phyloP scores from a whole-genome alignment of 805 yeast species.

The Monosporozyma yasuniensis region DNA sequence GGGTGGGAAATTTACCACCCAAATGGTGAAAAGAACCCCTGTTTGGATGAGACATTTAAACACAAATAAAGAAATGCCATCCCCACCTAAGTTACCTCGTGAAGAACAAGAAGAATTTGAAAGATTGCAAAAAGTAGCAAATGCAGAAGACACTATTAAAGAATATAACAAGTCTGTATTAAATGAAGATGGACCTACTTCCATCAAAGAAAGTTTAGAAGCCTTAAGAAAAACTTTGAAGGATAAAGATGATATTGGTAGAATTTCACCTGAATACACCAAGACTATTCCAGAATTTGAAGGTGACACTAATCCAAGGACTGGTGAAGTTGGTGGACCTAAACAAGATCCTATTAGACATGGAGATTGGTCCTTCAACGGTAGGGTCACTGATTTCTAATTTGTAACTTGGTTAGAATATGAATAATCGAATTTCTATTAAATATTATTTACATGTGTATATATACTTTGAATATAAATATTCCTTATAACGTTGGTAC shows the following conservation, averaged over 20 bases:
- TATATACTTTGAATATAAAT: neutral
- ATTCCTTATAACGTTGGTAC: neutral
- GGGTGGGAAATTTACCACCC: neutral
- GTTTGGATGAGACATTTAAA: conserved; percentile 4
- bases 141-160: conserved; percentile 67
- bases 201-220: conserved; percentile 25
- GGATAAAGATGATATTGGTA: conserved; percentile 46
- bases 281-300: conserved; percentile 89
- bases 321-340: conserved; percentile 96
- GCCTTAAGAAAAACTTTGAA: conserved; percentile 27
- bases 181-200: conserved; percentile 19
- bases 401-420: neutral
- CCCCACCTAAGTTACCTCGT: conserved; percentile 29
- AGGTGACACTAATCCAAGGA: conserved; percentile 84
- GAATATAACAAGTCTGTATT: conserved; percentile 48
- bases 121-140: conserved; percentile 69
- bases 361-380: conserved; percentile 91
- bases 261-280: conserved; percentile 58
- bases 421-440: neutral
- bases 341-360: conserved; percentile 91
- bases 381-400: conserved; percentile 90
- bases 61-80: conserved; percentile 16
- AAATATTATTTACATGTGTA: conserved; percentile 6
- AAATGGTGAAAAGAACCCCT: conserved; percentile 1
- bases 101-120: conserved; percentile 71